Evolutionary conservation across 345 rosid genomes (phyloP).

Genomic region (Bruguiera sexangula): DNA sequence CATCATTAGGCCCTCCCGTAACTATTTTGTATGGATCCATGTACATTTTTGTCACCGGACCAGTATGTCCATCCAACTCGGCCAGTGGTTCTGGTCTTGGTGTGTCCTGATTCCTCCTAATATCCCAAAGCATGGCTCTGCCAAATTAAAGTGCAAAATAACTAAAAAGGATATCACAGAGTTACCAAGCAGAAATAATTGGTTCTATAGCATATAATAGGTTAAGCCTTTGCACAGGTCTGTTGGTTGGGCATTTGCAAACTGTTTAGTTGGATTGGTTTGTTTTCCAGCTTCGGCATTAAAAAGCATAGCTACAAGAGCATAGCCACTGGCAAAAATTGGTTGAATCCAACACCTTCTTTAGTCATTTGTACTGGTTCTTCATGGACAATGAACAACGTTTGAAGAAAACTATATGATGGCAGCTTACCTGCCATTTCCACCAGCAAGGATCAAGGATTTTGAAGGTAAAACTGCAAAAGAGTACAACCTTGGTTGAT

Average conservation of each 20-base stretch:
- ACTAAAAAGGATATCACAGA: background rate
- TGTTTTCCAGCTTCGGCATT: background rate
- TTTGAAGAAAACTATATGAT: background rate
- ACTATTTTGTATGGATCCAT: constrained; percentile 64
- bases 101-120: constrained; percentile 41
- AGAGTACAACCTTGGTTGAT: constrained; percentile 38
- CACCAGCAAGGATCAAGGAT: constrained; percentile 55
- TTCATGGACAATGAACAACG: no score
- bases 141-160: constrained; percentile 9
- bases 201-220: background rate
- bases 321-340: background rate
- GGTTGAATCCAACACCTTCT: background rate
- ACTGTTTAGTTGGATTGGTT: background rate
- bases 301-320: background rate
- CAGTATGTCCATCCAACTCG: constrained; percentile 53
- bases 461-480: constrained; percentile 47
- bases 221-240: background rate
- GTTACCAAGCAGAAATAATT: background rate
- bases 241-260: background rate
- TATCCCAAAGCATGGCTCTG: constrained; percentile 70
- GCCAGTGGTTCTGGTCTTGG: constrained; percentile 35
- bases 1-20: constrained; percentile 46
- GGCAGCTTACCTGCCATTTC: constrained; percentile 43
- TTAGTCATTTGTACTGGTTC: background rate
- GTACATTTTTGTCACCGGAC: constrained; percentile 39